phyloP scores from a whole-genome alignment of 2,329 filamentous ascomycete species.

The Volutella citrinella region DNA sequence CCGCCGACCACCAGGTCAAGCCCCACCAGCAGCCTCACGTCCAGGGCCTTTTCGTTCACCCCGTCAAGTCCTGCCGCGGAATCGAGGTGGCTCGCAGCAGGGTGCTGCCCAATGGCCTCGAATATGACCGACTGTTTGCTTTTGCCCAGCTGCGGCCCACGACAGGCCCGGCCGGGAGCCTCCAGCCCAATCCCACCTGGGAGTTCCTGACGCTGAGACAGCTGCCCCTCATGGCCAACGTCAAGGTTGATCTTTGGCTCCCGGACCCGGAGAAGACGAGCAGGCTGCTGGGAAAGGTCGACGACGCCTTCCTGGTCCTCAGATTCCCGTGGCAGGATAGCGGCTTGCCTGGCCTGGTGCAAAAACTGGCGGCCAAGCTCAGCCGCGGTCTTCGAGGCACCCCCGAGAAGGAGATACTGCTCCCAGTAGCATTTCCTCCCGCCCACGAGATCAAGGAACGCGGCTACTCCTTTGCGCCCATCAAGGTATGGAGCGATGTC shows the following conservation, averaged over 20 bases:
- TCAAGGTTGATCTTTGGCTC: constrained; percentile 66
- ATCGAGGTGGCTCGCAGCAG: constrained; percentile 67
- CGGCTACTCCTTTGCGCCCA: constrained; percentile 57
- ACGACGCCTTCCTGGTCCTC: constrained; percentile 60
- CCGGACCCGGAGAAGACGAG: constrained; percentile 58
- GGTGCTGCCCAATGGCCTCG: constrained; percentile 66
- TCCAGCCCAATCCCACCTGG: constrained; percentile 54
- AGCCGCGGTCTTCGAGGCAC: constrained; percentile 44
- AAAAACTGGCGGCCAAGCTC: constrained; percentile 48
- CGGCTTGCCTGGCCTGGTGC: constrained; percentile 47
- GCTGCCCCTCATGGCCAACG: constrained; percentile 66
- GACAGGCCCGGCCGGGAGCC: constrained; percentile 22
- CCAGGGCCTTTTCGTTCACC: constrained; percentile 74
- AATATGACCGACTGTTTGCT: constrained; percentile 79
- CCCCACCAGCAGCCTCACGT: constrained; percentile 26
- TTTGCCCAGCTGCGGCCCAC: constrained; percentile 60
- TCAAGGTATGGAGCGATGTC: constrained; percentile 64
- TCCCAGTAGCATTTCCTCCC: constrained; percentile 63
- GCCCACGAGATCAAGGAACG: constrained; percentile 53
- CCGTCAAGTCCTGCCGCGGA: constrained; percentile 77
- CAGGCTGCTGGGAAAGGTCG: constrained; percentile 48
- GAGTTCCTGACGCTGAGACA: constrained; percentile 69
- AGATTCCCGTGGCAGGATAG: constrained; percentile 60
- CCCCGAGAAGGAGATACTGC: constrained; percentile 61
- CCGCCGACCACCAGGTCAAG: constrained; percentile 17